Base-by-base conservation (phyloP, 208 protist species). In the Leishmania tarentolae region DNA sequence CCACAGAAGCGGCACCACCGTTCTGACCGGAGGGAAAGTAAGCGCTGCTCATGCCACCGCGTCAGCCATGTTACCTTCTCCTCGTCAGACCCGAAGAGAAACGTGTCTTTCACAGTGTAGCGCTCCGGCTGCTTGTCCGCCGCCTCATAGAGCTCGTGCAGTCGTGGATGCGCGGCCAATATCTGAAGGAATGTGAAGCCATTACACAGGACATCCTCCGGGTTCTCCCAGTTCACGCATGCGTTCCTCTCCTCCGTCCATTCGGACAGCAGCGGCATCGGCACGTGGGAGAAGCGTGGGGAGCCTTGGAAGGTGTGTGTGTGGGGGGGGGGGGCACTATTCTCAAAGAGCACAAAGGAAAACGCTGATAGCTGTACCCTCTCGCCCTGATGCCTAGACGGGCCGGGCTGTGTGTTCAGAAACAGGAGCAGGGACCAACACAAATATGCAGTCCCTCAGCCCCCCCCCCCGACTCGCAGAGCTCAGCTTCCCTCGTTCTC, bases 191-290 rank as follows among this genome's bases (percentile, higher is more conserved):
- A 94, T 0, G 93, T 96, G 83, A 93, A 96, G 9, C 84, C 83
- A 71, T 96, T 94, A 65, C 83, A 72, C 13, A 96, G 53, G 5
- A 92, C 91, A 61, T 98, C 94, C 3, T 86, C 79, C 0, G 91
- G 76, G 76, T 87, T 80, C 0, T 77, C 70, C 93, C 94, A 98
- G 78, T 98, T 92, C 71, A 98, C 87, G 81, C 87, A 86, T 35
- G 92, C 91, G 74, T 87, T 94, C 82, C 96, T 95, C 73, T 94
- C 94, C 73, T 89, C 86, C 11, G 81, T 89, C 93, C 94, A 97
- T 35, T 88, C 80, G 24, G 78, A 81, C 15, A 85, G 80, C 37
- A 91, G 71, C 37, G 86, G 83, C 75, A 88, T 84, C 52, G 65
- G 53, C 73, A 61, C 37, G 52, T 8, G 15, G 31, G 35, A 15